A percentile compares a stretch with the other conserved stretches of the same genome.
These are phyloP conservation scores for Exophiala phaeomuriformis DNA, from an alignment of 2,329 filamentous ascomycete species.

Conservation along the genomic window DNA sequence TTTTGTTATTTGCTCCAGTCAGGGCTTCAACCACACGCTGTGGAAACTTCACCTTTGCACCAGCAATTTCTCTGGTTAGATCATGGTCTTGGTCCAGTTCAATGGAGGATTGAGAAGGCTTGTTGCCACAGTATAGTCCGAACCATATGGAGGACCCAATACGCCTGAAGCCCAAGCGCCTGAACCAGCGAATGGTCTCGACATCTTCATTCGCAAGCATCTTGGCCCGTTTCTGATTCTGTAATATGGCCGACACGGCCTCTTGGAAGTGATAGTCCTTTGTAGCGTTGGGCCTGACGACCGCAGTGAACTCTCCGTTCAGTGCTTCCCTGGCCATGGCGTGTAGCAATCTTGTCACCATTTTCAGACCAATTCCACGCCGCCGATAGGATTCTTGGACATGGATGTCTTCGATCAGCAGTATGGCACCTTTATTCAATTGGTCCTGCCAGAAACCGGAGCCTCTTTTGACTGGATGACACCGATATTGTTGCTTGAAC, in stretches of 20 bases:
- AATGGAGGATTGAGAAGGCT: neutral
- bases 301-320: neutral
- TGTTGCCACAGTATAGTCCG: slow-evolving; percentile 25
- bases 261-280: neutral
- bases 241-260: neutral
- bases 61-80: neutral
- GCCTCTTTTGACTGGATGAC: slow-evolving; percentile 29
- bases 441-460: slow-evolving; percentile 27
- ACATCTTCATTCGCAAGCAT: slow-evolving; percentile 6
- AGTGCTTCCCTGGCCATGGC: neutral
- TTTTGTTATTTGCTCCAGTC: neutral
- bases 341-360: slow-evolving; percentile 30
- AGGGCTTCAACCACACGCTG: neutral
- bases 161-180: slow-evolving; percentile 30
- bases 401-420: slow-evolving; percentile 28
- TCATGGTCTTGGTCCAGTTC: neutral
- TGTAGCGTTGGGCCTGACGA: neutral
- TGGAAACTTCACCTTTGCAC: neutral
- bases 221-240: neutral
- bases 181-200: slow-evolving; percentile 26
- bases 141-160: slow-evolving; percentile 32
- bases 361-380: slow-evolving; percentile 30
- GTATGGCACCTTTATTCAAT: slow-evolving; percentile 27
- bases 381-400: slow-evolving; percentile 26
- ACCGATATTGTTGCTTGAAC: slow-evolving; percentile 30